phyloP scores from a whole-genome alignment of 441 rosid genomes.

The Gossypium gossypioides region DNA sequence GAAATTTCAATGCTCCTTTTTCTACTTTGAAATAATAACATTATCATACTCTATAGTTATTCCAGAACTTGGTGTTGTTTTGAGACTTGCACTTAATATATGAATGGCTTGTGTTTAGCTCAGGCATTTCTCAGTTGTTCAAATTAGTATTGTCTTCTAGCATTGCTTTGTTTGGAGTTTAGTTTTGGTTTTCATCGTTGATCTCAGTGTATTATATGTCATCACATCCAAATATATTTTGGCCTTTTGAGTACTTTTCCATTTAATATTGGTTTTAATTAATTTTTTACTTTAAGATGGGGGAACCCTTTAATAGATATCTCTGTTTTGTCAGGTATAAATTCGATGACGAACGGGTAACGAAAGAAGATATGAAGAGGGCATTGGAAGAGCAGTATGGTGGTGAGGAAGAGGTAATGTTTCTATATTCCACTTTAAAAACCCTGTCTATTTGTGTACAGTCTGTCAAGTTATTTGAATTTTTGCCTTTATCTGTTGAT shows the following conservation, averaged over 20 bases:
- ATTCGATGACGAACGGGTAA: constrained; percentile 94
- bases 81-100: background rate
- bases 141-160: background rate
- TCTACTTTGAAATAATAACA: background rate
- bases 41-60: background rate
- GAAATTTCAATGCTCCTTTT: background rate
- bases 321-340: constrained; percentile 51
- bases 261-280: background rate
- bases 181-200: background rate
- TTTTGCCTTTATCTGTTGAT: constrained; percentile 19
- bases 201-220: background rate
- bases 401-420: constrained; percentile 88
- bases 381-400: constrained; percentile 98
- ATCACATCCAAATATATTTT: background rate
- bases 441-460: background rate
- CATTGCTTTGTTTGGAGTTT: background rate
- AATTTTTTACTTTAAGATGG: background rate
- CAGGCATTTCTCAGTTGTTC: background rate
- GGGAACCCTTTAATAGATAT: background rate
- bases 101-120: background rate
- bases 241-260: background rate
- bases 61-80: background rate
- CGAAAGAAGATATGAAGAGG: constrained; percentile 83
- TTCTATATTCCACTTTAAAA: constrained; percentile 1
- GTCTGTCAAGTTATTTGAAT: constrained; percentile 13